Evolutionary conservation across 805 yeast genomes (phyloP).

Genomic region (Ogataea naganishii): DNA sequence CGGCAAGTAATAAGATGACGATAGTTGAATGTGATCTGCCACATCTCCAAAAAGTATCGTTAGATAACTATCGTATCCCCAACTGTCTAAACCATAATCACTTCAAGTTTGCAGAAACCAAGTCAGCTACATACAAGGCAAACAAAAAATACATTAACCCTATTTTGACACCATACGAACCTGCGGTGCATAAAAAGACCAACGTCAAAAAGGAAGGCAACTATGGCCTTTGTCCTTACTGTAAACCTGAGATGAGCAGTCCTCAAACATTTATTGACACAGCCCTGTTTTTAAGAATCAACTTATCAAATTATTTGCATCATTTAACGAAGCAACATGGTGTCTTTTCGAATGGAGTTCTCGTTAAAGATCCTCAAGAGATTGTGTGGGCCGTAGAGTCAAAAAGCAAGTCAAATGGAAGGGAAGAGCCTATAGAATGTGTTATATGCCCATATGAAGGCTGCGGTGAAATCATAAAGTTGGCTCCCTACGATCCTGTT

Average conservation of each 20-base stretch:
- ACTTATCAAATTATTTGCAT: constrained; percentile 22
- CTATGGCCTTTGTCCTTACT: constrained; percentile 21
- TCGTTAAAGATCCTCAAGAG: constrained; percentile 15
- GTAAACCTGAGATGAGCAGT: no score
- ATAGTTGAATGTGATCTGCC: no score
- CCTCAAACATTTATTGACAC: no score
- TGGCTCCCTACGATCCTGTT: constrained; percentile 12
- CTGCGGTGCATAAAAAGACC: constrained; percentile 13
- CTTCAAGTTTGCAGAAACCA: no score
- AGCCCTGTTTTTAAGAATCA: constrained; percentile 18
- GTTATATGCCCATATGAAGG: constrained; percentile 15
- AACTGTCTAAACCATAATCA: no score
- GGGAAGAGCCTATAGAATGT: constrained; percentile 12
- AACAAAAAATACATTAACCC: constrained; percentile 11
- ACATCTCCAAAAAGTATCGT: no score
- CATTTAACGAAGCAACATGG: constrained; percentile 25
- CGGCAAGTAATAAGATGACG: no score
- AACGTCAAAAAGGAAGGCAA: constrained; percentile 12
- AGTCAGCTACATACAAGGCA: constrained; percentile 5
- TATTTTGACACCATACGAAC: constrained; percentile 16
- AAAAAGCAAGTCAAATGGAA: neutral
- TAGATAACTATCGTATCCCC: no score
- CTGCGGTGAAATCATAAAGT: constrained; percentile 13
- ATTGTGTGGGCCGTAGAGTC: constrained; percentile 13
- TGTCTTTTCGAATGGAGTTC: constrained; percentile 20